A percentile compares a stretch with the other conserved stretches of the same genome.
These are phyloP conservation scores for Helicostylum pulchrum DNA, from an alignment of 192 early-diverging fungal species.

Conservation along the genomic window DNA sequence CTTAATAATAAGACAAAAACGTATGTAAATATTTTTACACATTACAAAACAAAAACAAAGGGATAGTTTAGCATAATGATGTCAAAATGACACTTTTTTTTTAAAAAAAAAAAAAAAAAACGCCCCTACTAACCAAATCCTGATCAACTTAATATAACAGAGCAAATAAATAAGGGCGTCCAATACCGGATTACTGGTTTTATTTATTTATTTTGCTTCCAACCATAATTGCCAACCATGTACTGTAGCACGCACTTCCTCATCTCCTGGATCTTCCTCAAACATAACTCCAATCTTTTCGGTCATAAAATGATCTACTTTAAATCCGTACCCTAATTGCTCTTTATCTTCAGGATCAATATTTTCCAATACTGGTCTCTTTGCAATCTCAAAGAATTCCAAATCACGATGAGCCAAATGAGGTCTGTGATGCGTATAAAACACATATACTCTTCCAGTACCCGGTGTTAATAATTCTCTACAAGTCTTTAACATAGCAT, in stretches of 20 bases:
- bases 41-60: too few species aligned
- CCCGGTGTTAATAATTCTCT: constrained; percentile 52
- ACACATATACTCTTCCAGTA: constrained; percentile 66
- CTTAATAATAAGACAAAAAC: too few species aligned
- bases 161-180: background rate
- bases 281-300: constrained; percentile 82
- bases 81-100: too few species aligned
- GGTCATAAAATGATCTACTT: constrained; percentile 63
- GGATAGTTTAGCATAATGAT: too few species aligned
- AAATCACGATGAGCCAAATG: constrained; percentile 75
- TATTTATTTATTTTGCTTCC: constrained; percentile 11
- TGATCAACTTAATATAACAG: background rate
- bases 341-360: constrained; percentile 50
- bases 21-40: too few species aligned
- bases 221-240: constrained; percentile 67
- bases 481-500: constrained; percentile 67
- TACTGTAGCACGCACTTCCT: constrained; percentile 74
- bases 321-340: constrained; percentile 56
- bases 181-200: background rate
- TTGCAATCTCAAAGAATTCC: constrained; percentile 77
- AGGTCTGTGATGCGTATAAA: constrained; percentile 85
- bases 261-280: constrained; percentile 79
- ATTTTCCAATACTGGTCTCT: constrained; percentile 28
- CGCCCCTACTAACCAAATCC: background rate
- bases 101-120: background rate